Conservation (phyloP, 805 yeast genomes). For the Starmerella stellata region DNA sequence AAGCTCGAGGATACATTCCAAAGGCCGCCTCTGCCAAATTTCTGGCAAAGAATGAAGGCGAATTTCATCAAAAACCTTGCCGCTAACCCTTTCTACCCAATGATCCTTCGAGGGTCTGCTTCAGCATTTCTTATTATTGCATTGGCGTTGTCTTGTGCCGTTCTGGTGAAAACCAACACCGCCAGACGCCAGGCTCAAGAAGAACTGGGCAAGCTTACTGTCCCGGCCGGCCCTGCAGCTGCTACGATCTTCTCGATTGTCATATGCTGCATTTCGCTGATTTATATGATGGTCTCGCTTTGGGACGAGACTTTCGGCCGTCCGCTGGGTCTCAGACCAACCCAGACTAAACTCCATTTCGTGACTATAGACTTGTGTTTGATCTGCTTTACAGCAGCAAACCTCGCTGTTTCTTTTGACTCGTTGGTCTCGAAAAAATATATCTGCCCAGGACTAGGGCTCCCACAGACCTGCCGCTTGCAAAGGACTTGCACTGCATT, state of each 20-base stretch:
- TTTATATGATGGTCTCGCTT: slow-evolving; percentile 63
- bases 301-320: slow-evolving; percentile 83
- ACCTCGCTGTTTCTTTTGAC: slow-evolving; percentile 67
- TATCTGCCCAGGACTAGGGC: slow-evolving; percentile 20
- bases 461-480: slow-evolving; percentile 45
- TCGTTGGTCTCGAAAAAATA: slow-evolving; percentile 29
- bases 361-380: slow-evolving; percentile 68
- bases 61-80: slow-evolving; percentile 29
- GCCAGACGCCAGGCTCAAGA: neutral
- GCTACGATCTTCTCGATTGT: slow-evolving; percentile 84
- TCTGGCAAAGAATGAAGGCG: slow-evolving; percentile 2
- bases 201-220: slow-evolving; percentile 10
- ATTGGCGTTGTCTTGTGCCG: slow-evolving; percentile 50
- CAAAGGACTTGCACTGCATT: slow-evolving; percentile 68
- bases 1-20: slow-evolving; percentile 5
- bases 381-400: slow-evolving; percentile 77
- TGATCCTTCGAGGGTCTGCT: slow-evolving; percentile 47
- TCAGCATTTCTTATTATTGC: slow-evolving; percentile 46
- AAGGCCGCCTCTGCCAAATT: neutral
- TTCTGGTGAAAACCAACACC: slow-evolving; percentile 21
- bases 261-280: slow-evolving; percentile 61
- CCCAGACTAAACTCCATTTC: slow-evolving; percentile 63
- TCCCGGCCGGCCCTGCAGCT: slow-evolving; percentile 26
- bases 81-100: slow-evolving; percentile 65
- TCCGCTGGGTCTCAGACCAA: slow-evolving; percentile 78